These are phyloP conservation scores for Cryptococcus sp. DNA, from an alignment of 1,284 basidiomycete species.

Conservation along the genomic window DNA sequence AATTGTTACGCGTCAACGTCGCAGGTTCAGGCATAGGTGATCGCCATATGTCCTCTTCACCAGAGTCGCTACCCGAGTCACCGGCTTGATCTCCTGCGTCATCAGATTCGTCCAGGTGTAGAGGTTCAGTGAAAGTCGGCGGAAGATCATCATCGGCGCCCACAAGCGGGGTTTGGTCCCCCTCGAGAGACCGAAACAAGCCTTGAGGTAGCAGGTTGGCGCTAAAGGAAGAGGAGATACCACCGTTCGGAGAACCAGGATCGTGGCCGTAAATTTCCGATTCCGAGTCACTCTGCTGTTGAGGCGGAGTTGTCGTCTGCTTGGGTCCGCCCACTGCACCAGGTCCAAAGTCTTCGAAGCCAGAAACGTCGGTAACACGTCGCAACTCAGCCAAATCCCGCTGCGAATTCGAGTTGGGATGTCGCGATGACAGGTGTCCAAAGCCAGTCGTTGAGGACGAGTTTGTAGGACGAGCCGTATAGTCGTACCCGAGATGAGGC, in stretches of 20 bases:
- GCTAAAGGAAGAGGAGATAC: constrained; percentile 51
- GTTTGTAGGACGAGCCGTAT: constrained; percentile 38
- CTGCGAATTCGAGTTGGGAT: constrained; percentile 23
- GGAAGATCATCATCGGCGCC: constrained; percentile 24
- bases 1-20: neutral
- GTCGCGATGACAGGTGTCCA: constrained; percentile 28
- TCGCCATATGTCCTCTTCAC: constrained; percentile 30
- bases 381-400: constrained; percentile 27
- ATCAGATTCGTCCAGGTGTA: constrained; percentile 14
- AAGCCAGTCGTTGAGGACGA: constrained; percentile 26
- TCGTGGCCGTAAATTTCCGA: constrained; percentile 43
- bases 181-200: constrained; percentile 52
- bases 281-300: constrained; percentile 29
- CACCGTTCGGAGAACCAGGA: constrained; percentile 49
- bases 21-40: constrained; percentile 23
- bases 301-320: constrained; percentile 1
- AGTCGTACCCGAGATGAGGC: constrained; percentile 47
- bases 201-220: constrained; percentile 52
- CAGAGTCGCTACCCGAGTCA: constrained; percentile 37
- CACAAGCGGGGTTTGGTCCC: constrained; percentile 48
- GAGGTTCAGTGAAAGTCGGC: constrained; percentile 21
- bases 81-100: neutral
- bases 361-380: constrained; percentile 37
- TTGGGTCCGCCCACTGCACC: constrained; percentile 11
- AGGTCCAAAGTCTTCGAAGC: constrained; percentile 55